These are phyloP conservation scores for Ogataea pini DNA, from an alignment of 805 yeast species.

Conservation along the genomic window DNA sequence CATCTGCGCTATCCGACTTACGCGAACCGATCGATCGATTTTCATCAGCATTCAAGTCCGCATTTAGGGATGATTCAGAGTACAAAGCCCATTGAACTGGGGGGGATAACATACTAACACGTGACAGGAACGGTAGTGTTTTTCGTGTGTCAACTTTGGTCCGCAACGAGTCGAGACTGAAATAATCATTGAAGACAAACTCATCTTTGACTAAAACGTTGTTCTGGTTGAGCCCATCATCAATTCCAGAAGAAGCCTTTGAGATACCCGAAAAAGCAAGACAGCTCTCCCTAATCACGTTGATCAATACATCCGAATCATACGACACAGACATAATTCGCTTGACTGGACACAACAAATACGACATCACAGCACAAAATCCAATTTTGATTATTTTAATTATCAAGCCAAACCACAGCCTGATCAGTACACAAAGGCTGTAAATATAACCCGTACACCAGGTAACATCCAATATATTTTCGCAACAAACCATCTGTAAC, in stretches of 20 bases:
- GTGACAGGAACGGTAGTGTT: background rate
- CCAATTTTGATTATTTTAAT: no score
- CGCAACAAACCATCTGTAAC: background rate
- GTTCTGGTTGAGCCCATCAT: background rate
- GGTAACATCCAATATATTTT: no score
- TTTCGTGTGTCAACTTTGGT: background rate
- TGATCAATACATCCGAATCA: slow-evolving; percentile 34
- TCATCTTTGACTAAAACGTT: background rate
- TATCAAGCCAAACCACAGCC: no score
- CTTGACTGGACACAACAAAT: background rate
- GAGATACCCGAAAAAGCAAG: slow-evolving; percentile 1
- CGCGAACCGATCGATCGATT: background rate
- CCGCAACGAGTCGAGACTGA: background rate
- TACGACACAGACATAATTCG: slow-evolving; percentile 40
- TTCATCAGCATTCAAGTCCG: background rate
- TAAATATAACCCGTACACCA: no score
- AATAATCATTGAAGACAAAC: background rate
- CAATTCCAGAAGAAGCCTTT: background rate
- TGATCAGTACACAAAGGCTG: no score
- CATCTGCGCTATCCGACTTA: background rate
- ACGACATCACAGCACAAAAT: no score
- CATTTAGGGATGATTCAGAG: background rate
- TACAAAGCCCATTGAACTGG: background rate
- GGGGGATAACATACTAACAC: background rate
- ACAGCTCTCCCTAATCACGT: slow-evolving; percentile 19